Percentiles rank a stretch among this genome's conserved stretches.
Evolutionary conservation across 805 yeast species (phyloP).

Genomic region (Zygoascus bituminiphila): DNA sequence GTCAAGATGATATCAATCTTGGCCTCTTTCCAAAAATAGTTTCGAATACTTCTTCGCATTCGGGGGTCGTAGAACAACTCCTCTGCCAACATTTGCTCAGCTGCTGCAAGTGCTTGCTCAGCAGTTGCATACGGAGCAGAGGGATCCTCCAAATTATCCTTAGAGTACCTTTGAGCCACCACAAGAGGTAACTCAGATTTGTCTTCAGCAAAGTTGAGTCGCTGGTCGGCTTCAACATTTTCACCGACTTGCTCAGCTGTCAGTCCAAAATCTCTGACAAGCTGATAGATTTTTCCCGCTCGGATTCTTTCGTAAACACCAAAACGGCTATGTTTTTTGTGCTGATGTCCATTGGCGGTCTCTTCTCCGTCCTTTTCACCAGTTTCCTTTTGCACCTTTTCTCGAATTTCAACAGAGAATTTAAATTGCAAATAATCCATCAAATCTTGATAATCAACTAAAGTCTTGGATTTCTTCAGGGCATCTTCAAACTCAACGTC

Average conservation of each 20-base stretch:
- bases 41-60: conserved; percentile 54
- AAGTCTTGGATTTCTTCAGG: conserved; percentile 46
- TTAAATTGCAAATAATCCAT: conserved; percentile 74
- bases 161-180: conserved; percentile 38
- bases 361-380: conserved; percentile 10
- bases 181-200: conserved; percentile 52
- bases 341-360: conserved; percentile 22
- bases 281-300: conserved; percentile 51
- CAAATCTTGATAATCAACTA: conserved; percentile 80
- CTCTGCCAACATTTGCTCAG: conserved; percentile 67
- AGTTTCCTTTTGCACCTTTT: conserved; percentile 21
- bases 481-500: conserved; percentile 54
- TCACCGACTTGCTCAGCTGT: conserved; percentile 77
- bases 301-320: conserved; percentile 41
- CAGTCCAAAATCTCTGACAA: conserved; percentile 66
- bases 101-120: conserved; percentile 57
- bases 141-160: conserved; percentile 10
- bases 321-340: conserved; percentile 28
- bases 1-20: conserved; percentile 68
- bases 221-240: conserved; percentile 58
- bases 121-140: conserved; percentile 18
- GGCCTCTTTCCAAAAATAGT: conserved; percentile 54
- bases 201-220: conserved; percentile 68
- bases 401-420: conserved; percentile 52
- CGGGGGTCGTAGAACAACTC: conserved; percentile 75